Conservation (phyloP, 148 eudicot genomes). For the Simmondsia chinensis region DNA sequence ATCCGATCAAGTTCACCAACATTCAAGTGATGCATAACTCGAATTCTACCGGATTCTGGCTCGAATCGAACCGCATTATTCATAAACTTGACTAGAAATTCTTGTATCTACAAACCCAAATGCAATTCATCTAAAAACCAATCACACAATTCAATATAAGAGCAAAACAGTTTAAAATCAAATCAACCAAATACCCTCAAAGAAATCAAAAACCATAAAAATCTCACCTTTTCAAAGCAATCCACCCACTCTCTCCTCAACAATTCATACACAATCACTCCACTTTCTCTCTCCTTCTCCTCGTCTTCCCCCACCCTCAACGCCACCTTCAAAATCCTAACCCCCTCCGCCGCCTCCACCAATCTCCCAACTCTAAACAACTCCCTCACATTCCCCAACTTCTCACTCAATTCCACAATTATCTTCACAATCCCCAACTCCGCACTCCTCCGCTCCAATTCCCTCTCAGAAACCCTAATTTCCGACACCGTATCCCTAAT, state of each 20-base stretch:
- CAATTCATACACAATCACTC: conserved; percentile 53
- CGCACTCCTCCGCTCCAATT: conserved; percentile 47
- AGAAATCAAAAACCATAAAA: conserved; percentile 1
- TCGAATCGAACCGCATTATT: conserved; percentile 57
- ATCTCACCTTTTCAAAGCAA: conserved; percentile 73
- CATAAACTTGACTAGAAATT: conserved; percentile 54
- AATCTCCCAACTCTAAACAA: conserved; percentile 38
- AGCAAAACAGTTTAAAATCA: conserved; percentile 1
- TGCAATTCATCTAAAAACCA: conserved; percentile 33
- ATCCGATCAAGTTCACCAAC: conserved; percentile 31
- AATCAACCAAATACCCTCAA: conserved; percentile 2
- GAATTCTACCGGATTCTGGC: conserved; percentile 26
- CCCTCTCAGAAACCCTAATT: conserved; percentile 23
- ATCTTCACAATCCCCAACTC: conserved; percentile 31
- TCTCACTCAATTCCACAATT: conserved; percentile 32
- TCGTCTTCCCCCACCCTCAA: conserved; percentile 32
- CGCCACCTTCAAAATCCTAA: conserved; percentile 47
- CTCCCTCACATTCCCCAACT: conserved; percentile 28
- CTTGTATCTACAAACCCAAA: conserved; percentile 86
- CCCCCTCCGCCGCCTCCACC: conserved; percentile 43
- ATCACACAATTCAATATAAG: conserved; percentile 28
- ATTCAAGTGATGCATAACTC: conserved; percentile 28
- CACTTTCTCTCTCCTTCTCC: conserved; percentile 33
- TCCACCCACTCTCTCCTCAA: conserved; percentile 55
- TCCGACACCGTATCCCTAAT: conserved; percentile 29